Evolutionary conservation across 331 rosid genomes (phyloP), one percentile per base, ranked within the genome.

Genomic region (Phaseolus coccineus): DNA sequence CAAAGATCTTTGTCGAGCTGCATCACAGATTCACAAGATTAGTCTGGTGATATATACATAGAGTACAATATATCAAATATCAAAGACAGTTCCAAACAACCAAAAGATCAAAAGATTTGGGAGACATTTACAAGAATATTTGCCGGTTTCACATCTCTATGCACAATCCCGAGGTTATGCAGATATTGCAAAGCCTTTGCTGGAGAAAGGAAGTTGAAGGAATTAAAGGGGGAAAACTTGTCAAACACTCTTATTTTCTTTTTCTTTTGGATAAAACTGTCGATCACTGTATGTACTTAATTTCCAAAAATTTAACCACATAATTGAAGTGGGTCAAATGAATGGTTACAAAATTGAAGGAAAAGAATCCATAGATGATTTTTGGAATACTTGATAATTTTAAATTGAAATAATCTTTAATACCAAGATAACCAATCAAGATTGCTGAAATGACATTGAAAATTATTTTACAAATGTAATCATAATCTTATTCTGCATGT

Each of bases 61-160:
- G 25, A 22, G 68, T 24, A 85, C 28, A 65, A 25, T 55, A 55
- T 55, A 68, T 68, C 40, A 27, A 80, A 57, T 48, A 52, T n/a
- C 16, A 67, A 64, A 31, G 53, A 76, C 22, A 10, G 39, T 39
- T 47, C 25, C 51, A 75, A 71, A 47, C 37, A 37, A 82, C 42
- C 35, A 52, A 12, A 81, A 71, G 75, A 77, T 25, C 48, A 48
- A 76, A 80, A 79, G 79, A 81, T 82, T 72, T 76, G 78, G 75
- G 82, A 83, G 88, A 76, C 72, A 66, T 50, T 85, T 90, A 94
- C 98, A 74, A 95, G 97, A 85, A 93, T 86, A 85, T 95, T 92
- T 81, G 93, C 94, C 44, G 99, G 96, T 87, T 95, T 95, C 83
- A 95, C 94, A 90, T 95, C 99, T 89, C 98, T 88, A 82, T 92